phyloP scores from a whole-genome alignment of 805 yeast genomes.

The Candida maesae region DNA sequence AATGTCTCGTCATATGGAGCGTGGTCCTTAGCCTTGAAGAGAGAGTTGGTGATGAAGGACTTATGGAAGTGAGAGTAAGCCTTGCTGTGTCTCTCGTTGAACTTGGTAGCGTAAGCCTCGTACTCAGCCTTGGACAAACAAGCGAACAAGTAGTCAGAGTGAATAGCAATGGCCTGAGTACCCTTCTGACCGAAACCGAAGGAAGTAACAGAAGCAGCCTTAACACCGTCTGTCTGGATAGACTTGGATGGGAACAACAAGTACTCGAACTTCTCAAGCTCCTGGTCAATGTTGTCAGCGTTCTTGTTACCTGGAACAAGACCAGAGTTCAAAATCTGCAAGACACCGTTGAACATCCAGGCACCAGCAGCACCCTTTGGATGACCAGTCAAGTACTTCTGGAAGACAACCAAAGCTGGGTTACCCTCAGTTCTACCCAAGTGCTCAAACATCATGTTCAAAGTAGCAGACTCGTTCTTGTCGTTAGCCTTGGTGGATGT shows the following conservation, averaged over 20 bases:
- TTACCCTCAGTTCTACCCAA: constrained; percentile 97
- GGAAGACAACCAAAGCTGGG: constrained; percentile 97
- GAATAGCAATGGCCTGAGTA: constrained; percentile 88
- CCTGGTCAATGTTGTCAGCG: constrained; percentile 91
- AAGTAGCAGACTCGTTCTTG: constrained; percentile 92
- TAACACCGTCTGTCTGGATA: constrained; percentile 92
- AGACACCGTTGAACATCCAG: constrained; percentile 99
- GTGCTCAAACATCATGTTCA: constrained; percentile 90
- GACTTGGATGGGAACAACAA: constrained; percentile 93
- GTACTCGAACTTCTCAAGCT: constrained; percentile 77
- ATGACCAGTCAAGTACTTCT: constrained; percentile 98
- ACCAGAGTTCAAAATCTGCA: constrained; percentile 90
- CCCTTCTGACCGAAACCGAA: constrained; percentile 99
- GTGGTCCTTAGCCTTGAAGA: constrained; percentile 89
- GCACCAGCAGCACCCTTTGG: constrained; percentile 99
- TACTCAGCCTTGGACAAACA: constrained; percentile 71
- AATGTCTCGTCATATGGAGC: constrained; percentile 89
- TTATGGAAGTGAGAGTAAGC: constrained; percentile 95
- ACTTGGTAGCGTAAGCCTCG: constrained; percentile 67
- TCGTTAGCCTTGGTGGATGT: constrained; percentile 98
- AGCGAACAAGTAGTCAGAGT: constrained; percentile 91
- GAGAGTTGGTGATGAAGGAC: constrained; percentile 84
- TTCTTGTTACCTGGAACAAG: constrained; percentile 98
- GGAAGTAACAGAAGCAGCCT: constrained; percentile 95
- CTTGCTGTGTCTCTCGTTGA: constrained; percentile 74